These are phyloP conservation scores for Euphrasia arctica DNA, from an alignment of 305 asterid genomes.

Conservation along the genomic window DNA sequence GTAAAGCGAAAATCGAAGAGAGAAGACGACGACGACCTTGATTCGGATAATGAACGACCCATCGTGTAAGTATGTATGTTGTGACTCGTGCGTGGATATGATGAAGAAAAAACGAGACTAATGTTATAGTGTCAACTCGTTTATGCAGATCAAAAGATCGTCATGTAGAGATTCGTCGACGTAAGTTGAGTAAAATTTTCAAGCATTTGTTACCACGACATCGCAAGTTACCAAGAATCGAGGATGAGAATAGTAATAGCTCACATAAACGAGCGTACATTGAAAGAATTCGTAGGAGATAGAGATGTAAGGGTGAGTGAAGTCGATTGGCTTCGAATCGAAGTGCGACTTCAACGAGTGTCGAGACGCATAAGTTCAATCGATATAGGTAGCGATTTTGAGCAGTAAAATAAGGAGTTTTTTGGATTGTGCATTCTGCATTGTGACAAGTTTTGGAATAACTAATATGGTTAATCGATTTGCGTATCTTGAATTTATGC, in stretches of 20 bases:
- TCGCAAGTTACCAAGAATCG: slow-evolving; percentile 35
- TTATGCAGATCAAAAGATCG: slow-evolving; percentile 31
- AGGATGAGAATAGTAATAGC: slow-evolving; percentile 32
- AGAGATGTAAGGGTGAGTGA: background rate
- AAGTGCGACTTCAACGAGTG: too few species aligned
- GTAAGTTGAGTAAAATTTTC: slow-evolving; percentile 37
- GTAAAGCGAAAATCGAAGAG: slow-evolving; percentile 32
- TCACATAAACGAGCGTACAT: slow-evolving; percentile 23
- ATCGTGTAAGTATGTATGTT: slow-evolving; percentile 37
- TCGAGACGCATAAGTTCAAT: too few species aligned
- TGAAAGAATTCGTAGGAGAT: background rate
- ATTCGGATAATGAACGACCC: slow-evolving; percentile 38
- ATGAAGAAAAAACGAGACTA: slow-evolving; percentile 6
- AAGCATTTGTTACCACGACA: slow-evolving; percentile 55
- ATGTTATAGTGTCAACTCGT: slow-evolving; percentile 18
- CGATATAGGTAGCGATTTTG: too few species aligned
- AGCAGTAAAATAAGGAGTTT: too few species aligned
- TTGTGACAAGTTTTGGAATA: too few species aligned
- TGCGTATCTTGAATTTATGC: too few species aligned
- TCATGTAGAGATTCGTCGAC: slow-evolving; percentile 26
- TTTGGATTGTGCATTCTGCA: too few species aligned
- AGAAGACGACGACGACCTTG: slow-evolving; percentile 22
- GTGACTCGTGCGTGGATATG: background rate
- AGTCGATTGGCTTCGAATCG: background rate
- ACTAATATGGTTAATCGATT: too few species aligned